Conservation (phyloP, 805 yeast genomes). For the Metschnikowia lochheadii region DNA sequence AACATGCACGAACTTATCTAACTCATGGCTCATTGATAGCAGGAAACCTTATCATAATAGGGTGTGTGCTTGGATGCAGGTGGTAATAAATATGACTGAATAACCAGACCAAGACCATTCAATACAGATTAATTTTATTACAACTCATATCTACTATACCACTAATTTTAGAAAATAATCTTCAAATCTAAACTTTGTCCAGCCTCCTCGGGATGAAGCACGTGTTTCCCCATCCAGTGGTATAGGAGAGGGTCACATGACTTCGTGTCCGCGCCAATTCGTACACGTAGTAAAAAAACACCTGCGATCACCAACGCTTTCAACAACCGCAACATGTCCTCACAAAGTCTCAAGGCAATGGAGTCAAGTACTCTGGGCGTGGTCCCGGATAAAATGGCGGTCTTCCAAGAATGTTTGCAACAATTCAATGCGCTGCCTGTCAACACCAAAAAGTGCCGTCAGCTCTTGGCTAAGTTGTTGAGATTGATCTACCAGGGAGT, state of each 20-base stretch:
- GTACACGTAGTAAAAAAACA: slow-evolving; percentile 19
- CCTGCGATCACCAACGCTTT: slow-evolving; percentile 5
- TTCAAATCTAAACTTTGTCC: not conserved
- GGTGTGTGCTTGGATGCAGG: too few relatives aligned
- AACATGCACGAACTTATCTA: not conserved
- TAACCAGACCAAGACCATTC: too few relatives aligned
- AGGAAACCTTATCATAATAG: too few relatives aligned
- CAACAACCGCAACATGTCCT: slow-evolving; percentile 54
- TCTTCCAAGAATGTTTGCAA: slow-evolving; percentile 90
- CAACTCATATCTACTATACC: too few relatives aligned
- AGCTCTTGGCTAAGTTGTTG: slow-evolving; percentile 74
- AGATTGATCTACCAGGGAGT: slow-evolving; percentile 84
- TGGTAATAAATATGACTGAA: too few relatives aligned
- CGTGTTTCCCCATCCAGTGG: not conserved
- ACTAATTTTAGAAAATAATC: too few relatives aligned
- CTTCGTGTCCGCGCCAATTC: slow-evolving; percentile 13
- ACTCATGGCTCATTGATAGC: not conserved
- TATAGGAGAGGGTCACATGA: slow-evolving; percentile 9
- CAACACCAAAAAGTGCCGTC: slow-evolving; percentile 81
- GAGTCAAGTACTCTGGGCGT: slow-evolving; percentile 61
- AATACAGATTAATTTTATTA: too few relatives aligned
- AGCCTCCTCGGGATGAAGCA: not conserved
- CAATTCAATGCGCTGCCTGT: slow-evolving; percentile 91
- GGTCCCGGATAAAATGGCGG: slow-evolving; percentile 92
- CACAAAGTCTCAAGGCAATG: slow-evolving; percentile 75